Evolutionary conservation across 306 rosid species (phyloP), one percentile per base, ranked within the genome.

Genomic region (Cajanus cajan): DNA sequence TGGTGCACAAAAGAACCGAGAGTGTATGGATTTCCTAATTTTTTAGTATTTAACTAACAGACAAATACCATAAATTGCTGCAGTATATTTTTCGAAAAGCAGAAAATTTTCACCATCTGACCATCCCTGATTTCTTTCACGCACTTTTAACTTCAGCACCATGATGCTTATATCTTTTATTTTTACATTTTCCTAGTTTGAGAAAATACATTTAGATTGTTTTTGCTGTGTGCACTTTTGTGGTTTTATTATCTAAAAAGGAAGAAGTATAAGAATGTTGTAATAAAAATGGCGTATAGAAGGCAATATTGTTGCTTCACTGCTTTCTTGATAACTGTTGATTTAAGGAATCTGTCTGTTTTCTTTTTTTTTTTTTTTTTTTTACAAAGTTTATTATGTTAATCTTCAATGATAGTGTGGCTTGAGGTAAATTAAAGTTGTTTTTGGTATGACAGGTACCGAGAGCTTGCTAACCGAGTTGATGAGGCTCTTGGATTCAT

Each of bases 401-500:
- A 7, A 18, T 82, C 62, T 76, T 40, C 25, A 16, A 39, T 68
- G 55, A 47, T 39, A 51, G 47, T 18, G 77, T 36, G 31, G 54
- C 67, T 36, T 78, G 59, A 45, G 21, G 36, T 33, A 59, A 61
- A n/a, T 9, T 61, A 33, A 70, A 50, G 41, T 6, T 68, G 18
- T 67, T 84, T 10, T 79, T 73, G 86, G 71, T 37, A 68, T 81
- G 88, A 22, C 82, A 93, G 98, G 86, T 95, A 95, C 87, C 99
- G 93, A 12, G 99, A 95, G 71, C 94, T 95, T 8, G 99, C 98
- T 81, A 71, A 85, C 86, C 89, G 99, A 41, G 99, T 95, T 14
- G 99, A 95, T 58, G 99, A 95, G 93, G 99, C 99, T 69, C 99
- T 95, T 74, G 99, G 99, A 65, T 95, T 95, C 87, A 95, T 95